phyloP scores from a whole-genome alignment of 176 grass and related monocot genomes.

The Lolium multiflorum region DNA sequence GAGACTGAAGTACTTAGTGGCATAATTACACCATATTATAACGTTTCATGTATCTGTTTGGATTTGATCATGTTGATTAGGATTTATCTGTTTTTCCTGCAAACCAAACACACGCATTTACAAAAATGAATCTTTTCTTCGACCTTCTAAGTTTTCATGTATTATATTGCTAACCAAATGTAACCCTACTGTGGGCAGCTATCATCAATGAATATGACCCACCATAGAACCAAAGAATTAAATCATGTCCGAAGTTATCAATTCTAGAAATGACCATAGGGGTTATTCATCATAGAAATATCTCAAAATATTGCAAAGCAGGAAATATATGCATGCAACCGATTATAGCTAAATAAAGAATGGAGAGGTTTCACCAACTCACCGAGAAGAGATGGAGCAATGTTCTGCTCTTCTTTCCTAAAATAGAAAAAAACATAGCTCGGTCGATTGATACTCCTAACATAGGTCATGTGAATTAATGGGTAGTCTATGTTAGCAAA shows the following conservation, averaged over 20 bases:
- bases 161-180: no score
- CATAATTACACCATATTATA: not conserved
- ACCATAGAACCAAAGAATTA: not conserved
- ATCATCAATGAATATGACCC: not conserved
- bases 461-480: not conserved
- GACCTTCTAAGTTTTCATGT: no score
- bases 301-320: not conserved
- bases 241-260: not conserved
- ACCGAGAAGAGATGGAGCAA: no score
- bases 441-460: not conserved
- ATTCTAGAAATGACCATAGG: not conserved
- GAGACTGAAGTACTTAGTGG: not conserved
- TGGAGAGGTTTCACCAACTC: no score
- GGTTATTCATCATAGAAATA: not conserved
- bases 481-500: no score
- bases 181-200: not conserved
- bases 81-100: not conserved
- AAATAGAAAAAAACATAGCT: not conserved
- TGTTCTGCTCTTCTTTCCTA: no score
- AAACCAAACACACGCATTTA: not conserved
- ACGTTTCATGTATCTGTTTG: not conserved
- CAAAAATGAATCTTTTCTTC: not conserved
- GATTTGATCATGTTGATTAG: not conserved
- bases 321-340: no score
- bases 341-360: not conserved